phyloP scores from a whole-genome alignment of 192 early-diverging fungal species.

The Coemansia sp. region DNA sequence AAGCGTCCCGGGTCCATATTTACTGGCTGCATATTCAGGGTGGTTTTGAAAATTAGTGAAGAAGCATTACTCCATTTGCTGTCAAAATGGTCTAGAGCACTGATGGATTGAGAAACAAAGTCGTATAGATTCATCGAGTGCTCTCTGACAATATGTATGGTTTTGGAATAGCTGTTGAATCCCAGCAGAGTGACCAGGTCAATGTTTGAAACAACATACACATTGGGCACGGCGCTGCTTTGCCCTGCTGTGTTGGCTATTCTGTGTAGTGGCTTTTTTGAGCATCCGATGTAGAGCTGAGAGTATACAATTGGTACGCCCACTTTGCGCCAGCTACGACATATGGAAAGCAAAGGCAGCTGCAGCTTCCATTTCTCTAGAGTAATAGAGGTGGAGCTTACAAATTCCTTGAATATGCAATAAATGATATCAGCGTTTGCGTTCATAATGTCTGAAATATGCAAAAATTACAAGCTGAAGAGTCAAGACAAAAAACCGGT shows the following conservation, averaged over 20 bases:
- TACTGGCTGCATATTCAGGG: background rate
- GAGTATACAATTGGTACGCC: background rate
- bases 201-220: slow-evolving; percentile 7
- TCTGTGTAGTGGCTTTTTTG: background rate
- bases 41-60: background rate
- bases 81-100: background rate
- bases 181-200: background rate
- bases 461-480: background rate
- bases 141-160: background rate
- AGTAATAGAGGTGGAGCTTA: background rate
- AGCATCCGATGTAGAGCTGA: background rate
- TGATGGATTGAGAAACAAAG: background rate
- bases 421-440: background rate
- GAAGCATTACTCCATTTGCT: background rate
- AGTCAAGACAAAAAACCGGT: background rate
- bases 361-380: slow-evolving; percentile 8
- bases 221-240: background rate
- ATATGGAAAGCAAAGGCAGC: background rate
- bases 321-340: background rate
- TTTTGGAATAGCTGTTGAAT: background rate
- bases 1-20: background rate
- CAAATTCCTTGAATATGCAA: slow-evolving; percentile 4
- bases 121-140: background rate
- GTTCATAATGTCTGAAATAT: background rate
- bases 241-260: background rate